A percentile compares a stretch with the other conserved stretches of the same genome.
Conservation (phyloP, 2,329 filamentous ascomycete species). For the Lecanoromycetidae sp. region DNA sequence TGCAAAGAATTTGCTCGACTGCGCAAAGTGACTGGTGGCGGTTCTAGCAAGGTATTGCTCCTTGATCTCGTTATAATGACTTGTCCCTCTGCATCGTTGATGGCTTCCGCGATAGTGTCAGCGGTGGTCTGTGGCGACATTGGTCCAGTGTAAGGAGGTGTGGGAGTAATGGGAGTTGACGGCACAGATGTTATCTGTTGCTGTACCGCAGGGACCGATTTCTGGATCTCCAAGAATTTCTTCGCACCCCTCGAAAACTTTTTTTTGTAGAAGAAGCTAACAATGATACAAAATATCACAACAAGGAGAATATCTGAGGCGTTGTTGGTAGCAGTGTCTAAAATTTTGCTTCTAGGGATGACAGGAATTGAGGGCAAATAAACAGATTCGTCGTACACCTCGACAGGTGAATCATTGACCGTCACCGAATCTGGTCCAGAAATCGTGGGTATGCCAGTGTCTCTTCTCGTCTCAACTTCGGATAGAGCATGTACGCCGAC, state of each 20-base stretch:
- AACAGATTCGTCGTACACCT: constrained; percentile 26
- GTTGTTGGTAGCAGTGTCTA: constrained; percentile 36
- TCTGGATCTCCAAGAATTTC: constrained; percentile 35
- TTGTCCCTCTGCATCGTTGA: background rate
- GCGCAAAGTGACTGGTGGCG: constrained; percentile 21
- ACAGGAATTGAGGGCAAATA: constrained; percentile 30
- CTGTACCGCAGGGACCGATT: constrained; percentile 31
- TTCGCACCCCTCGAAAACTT: constrained; percentile 29
- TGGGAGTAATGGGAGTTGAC: constrained; percentile 27
- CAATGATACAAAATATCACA: constrained; percentile 29
- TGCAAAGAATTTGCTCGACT: constrained; percentile 12
- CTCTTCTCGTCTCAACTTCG: constrained; percentile 27
- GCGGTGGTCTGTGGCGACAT: background rate
- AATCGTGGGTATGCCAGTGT: constrained; percentile 35
- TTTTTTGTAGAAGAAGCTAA: constrained; percentile 33
- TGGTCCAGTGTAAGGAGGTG: constrained; percentile 8
- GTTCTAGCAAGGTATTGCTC: constrained; percentile 13
- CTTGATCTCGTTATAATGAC: background rate
- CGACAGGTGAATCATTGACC: constrained; percentile 30
- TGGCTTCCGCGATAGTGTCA: constrained; percentile 3
- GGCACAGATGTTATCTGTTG: constrained; percentile 29
- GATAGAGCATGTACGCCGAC: constrained; percentile 61
- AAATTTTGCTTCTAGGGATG: constrained; percentile 32
- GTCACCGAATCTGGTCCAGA: constrained; percentile 28
- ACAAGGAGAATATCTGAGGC: constrained; percentile 33